Conservation (phyloP, 306 rosid genomes). For the Medicago truncatula region DNA sequence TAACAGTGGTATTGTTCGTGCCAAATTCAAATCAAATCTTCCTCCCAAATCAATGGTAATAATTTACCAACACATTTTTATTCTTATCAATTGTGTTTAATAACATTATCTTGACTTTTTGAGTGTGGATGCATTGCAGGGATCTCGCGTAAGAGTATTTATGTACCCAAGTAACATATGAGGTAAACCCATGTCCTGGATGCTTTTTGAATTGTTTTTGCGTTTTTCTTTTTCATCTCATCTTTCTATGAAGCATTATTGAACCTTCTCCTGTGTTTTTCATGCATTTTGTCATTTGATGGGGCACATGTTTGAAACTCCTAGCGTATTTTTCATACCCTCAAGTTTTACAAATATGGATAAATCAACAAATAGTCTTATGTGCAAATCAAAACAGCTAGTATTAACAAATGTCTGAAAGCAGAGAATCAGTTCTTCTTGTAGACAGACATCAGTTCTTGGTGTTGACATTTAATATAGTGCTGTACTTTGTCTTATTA, state of each 20-base stretch:
- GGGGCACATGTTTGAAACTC: not conserved
- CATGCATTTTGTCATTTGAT: not conserved
- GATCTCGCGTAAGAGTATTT: conserved; percentile 83
- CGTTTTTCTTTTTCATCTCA: not conserved
- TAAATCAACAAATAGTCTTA: not conserved
- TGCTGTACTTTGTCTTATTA: not conserved
- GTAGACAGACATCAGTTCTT: not conserved
- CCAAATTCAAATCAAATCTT: conserved; percentile 89
- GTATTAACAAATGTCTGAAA: not conserved
- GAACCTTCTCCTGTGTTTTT: not conserved
- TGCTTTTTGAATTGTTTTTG: not conserved
- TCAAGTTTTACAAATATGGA: not conserved
- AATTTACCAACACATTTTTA: too few relatives aligned
- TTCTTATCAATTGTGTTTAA: not conserved
- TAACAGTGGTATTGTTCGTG: conserved; percentile 88
- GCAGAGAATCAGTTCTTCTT: not conserved
- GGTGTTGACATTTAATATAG: not conserved
- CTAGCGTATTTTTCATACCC: not conserved
- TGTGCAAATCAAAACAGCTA: not conserved
- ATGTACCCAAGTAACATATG: conserved; percentile 94
- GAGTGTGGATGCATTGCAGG: conserved; percentile 53
- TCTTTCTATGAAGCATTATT: not conserved
- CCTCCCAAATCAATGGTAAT: conserved; percentile 94
- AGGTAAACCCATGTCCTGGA: conserved; percentile 48
- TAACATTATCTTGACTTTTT: conserved; percentile 11